A percentile compares a stretch with the other conserved stretches of the same genome.
phyloP scores from a whole-genome alignment of 1,139 yeast genomes.

The Yamadazyma taylorii region DNA sequence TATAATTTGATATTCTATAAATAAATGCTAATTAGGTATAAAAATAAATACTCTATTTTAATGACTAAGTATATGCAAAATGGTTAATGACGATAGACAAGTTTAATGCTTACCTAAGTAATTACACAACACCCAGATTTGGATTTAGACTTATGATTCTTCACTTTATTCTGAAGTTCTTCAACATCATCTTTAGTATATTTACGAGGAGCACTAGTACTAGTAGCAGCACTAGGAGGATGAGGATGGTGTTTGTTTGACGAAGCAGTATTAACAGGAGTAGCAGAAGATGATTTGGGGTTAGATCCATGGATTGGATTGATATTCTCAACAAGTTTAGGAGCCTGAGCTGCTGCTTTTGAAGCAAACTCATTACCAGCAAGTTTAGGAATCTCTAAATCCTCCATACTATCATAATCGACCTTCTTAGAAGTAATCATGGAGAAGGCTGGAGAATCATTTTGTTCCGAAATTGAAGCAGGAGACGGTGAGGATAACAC shows the following conservation, averaged over 20 bases:
- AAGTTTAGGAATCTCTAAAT: slow-evolving; percentile 10
- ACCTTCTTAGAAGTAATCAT: slow-evolving; percentile 1
- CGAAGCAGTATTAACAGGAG: not conserved
- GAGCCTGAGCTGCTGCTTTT: slow-evolving; percentile 1
- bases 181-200: slow-evolving; percentile 4
- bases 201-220: too few relatives aligned
- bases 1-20: slow-evolving; percentile 2
- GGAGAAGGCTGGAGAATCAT: slow-evolving; percentile 1
- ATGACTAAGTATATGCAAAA: not conserved
- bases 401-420: slow-evolving; percentile 8
- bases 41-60: too few relatives aligned
- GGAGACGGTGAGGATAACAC: slow-evolving; percentile 4
- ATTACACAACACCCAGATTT: slow-evolving; percentile 18
- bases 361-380: slow-evolving; percentile 7
- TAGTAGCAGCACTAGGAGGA: too few relatives aligned
- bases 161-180: slow-evolving; percentile 1
- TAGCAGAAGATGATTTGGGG: not conserved
- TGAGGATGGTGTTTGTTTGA: too few relatives aligned
- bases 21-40: not conserved
- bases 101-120: slow-evolving; percentile 5
- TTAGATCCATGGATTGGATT: not conserved
- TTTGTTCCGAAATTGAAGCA: not conserved
- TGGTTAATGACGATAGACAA: not conserved
- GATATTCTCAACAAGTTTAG: not conserved
- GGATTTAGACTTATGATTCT: slow-evolving; percentile 1